phyloP scores from a whole-genome alignment of 2,329 filamentous ascomycete species.

The Apiospora hydei region DNA sequence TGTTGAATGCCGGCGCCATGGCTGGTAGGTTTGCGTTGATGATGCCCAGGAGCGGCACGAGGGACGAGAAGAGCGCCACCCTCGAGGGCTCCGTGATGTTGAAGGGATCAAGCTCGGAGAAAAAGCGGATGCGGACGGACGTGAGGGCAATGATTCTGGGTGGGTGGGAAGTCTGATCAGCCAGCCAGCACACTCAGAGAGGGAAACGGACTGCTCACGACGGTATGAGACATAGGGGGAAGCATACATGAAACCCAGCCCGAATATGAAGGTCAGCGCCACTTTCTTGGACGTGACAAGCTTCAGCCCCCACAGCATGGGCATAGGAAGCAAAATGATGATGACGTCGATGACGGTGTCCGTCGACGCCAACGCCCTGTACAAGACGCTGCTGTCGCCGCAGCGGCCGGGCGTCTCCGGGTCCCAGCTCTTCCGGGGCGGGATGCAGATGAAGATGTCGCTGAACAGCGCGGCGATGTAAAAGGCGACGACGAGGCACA shows the following conservation, averaged over 20 bases:
- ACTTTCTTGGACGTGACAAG: constrained; percentile 30
- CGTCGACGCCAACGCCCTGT: constrained; percentile 21
- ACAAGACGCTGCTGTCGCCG: constrained; percentile 23
- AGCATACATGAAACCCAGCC: constrained; percentile 34
- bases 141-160: constrained; percentile 29
- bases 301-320: constrained; percentile 30
- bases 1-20: constrained; percentile 31
- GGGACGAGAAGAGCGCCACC: constrained; percentile 29
- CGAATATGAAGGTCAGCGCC: constrained; percentile 31
- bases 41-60: constrained; percentile 36
- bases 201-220: no score
- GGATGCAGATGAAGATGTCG: constrained; percentile 27
- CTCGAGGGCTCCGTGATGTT: constrained; percentile 31
- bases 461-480: constrained; percentile 29
- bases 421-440: constrained; percentile 27
- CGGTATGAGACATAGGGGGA: background rate
- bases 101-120: constrained; percentile 29
- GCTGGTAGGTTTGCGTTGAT: constrained; percentile 36
- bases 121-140: constrained; percentile 31
- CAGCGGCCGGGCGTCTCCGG: constrained; percentile 25
- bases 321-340: constrained; percentile 31
- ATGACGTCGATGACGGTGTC: constrained; percentile 28
- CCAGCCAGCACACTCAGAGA: background rate
- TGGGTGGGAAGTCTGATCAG: background rate
- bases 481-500: constrained; percentile 25